A percentile compares a stretch with the other conserved stretches of the same genome.
These are phyloP conservation scores for Talaromyces sp. DNA, from an alignment of 2,329 filamentous ascomycete species.

Conservation along the genomic window DNA sequence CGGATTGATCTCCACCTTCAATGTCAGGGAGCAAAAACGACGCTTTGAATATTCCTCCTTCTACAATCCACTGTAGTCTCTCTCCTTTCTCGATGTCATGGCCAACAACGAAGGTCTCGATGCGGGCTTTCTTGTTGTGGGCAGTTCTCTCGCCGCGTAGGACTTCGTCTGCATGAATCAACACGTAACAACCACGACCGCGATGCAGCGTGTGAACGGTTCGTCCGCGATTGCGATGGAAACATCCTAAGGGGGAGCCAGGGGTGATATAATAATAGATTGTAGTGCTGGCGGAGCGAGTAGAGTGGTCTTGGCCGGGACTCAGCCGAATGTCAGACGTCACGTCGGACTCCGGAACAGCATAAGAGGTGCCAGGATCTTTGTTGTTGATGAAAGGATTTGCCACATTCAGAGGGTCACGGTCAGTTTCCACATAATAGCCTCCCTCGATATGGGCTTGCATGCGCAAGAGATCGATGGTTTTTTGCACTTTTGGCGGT, in stretches of 20 bases:
- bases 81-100: slow-evolving; percentile 57
- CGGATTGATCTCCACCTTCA: slow-evolving; percentile 36
- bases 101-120: slow-evolving; percentile 66
- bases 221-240: slow-evolving; percentile 61
- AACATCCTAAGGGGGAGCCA: slow-evolving; percentile 53
- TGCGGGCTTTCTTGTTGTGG: slow-evolving; percentile 39
- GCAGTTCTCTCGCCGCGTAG: slow-evolving; percentile 10
- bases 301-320: slow-evolving; percentile 31
- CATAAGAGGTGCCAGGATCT: slow-evolving; percentile 14
- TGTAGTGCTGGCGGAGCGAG: slow-evolving; percentile 56
- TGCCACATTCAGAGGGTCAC: slow-evolving; percentile 49
- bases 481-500: slow-evolving; percentile 30
- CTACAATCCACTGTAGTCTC: slow-evolving; percentile 65
- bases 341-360: slow-evolving; percentile 12
- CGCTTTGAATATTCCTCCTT: slow-evolving; percentile 65
- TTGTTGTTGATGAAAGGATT: slow-evolving; percentile 48
- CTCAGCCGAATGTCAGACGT: slow-evolving; percentile 15
- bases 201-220: slow-evolving; percentile 65
- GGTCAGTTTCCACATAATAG: slow-evolving; percentile 62
- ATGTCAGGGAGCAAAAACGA: slow-evolving; percentile 56
- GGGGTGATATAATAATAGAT: slow-evolving; percentile 66
- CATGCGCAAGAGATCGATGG: slow-evolving; percentile 49
- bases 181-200: slow-evolving; percentile 61
- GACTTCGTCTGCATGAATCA: slow-evolving; percentile 57
- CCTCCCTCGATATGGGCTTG: slow-evolving; percentile 61